Evolutionary conservation across 2,329 filamentous ascomycete genomes (phyloP).

Genomic region (Acarospora socialis): DNA sequence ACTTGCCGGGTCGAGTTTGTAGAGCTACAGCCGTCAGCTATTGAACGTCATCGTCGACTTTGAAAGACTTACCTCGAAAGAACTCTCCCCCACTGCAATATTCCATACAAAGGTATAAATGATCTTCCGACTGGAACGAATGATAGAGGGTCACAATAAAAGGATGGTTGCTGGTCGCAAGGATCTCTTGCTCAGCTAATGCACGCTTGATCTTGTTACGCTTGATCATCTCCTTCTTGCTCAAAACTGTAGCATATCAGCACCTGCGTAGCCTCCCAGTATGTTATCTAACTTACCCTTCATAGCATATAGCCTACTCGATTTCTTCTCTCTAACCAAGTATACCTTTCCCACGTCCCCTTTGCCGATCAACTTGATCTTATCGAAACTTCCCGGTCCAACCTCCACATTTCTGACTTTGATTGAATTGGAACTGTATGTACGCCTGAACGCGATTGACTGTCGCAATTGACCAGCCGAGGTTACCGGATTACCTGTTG

Average conservation of each 20-base stretch:
- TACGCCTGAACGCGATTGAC: constrained; percentile 69
- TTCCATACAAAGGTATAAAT: constrained; percentile 99
- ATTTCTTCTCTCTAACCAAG: constrained; percentile 95
- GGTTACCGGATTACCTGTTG: constrained; percentile 47
- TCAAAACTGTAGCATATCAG: constrained; percentile 56
- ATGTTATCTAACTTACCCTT: constrained; percentile 52
- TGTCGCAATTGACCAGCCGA: constrained; percentile 51
- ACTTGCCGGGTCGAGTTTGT: constrained; percentile 93
- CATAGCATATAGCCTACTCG: constrained; percentile 88
- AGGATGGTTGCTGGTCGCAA: constrained; percentile 95
- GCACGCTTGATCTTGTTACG: constrained; percentile 99
- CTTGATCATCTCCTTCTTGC: constrained; percentile 99
- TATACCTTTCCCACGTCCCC: constrained; percentile 98
- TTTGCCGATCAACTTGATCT: constrained; percentile 98
- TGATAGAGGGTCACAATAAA: constrained; percentile 98
- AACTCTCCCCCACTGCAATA: constrained; percentile 99
- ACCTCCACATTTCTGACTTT: constrained; percentile 97
- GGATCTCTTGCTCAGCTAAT: constrained; percentile 90
- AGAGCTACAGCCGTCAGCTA: constrained; percentile 42
- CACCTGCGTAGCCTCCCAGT: constrained; percentile 8
- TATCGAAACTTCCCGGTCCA: constrained; percentile 89
- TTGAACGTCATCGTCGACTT: constrained; percentile 1
- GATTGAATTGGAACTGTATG: constrained; percentile 98
- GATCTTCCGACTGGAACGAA: constrained; percentile 97
- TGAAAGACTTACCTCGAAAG: constrained; percentile 48